These are phyloP conservation scores for Thinopyrum elongatum DNA, from an alignment of 176 grass and related monocot genomes.

Conservation along the genomic window DNA sequence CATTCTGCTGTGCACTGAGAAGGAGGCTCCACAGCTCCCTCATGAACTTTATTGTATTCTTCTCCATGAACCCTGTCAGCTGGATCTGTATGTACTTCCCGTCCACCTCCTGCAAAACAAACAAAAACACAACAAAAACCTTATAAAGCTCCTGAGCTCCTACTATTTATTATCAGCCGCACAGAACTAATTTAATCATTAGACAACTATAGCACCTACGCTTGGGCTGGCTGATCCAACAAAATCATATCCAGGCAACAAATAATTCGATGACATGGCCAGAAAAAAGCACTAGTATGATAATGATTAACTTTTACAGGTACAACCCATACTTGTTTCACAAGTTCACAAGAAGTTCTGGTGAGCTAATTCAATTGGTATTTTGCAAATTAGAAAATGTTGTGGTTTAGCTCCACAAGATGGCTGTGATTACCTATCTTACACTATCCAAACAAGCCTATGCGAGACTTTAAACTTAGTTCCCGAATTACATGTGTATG, in stretches of 20 bases:
- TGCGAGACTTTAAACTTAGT: not conserved
- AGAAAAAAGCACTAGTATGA: not conserved
- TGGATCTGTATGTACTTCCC: constrained; percentile 98
- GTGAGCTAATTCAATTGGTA: not conserved
- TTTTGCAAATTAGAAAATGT: not conserved
- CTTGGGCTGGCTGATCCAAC: not conserved
- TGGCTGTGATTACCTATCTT: not conserved
- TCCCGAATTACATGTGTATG: not conserved
- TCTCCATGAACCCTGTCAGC: constrained; percentile 97
- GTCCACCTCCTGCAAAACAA: constrained; percentile 59
- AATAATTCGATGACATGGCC: not conserved
- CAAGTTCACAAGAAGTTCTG: not conserved
- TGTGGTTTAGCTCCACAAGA: not conserved
- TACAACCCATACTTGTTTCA: not conserved
- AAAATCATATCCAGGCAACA: not conserved
- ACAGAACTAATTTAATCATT: not conserved
- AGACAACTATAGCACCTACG: not conserved
- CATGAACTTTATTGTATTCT: constrained; percentile 97
- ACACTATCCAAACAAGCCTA: not conserved
- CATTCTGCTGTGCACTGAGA: constrained; percentile 82
- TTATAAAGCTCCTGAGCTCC: not conserved
- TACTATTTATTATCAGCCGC: not conserved
- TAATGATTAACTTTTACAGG: not conserved
- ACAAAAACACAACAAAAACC: not conserved
- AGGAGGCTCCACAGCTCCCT: constrained; percentile 90